These are phyloP conservation scores for Ustilago tritici DNA, from an alignment of 1,284 basidiomycete species.

Conservation along the genomic window DNA sequence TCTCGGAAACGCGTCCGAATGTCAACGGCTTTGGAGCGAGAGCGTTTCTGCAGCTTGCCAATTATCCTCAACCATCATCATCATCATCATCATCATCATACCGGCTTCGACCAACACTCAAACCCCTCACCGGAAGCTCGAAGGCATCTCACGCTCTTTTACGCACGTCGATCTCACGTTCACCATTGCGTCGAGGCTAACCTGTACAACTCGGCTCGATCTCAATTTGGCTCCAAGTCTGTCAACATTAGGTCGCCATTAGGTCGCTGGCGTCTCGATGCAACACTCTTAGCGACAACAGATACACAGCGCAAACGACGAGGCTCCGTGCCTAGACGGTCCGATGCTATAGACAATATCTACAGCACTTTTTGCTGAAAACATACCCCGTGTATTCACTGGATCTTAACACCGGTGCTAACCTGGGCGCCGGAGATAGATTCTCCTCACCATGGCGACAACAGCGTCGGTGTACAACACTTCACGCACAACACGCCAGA, in stretches of 20 bases:
- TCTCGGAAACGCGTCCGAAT: slow-evolving; percentile 25
- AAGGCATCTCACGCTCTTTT: neutral
- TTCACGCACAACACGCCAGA: slow-evolving; percentile 65
- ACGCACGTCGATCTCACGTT: no score
- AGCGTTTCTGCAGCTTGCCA: slow-evolving; percentile 26
- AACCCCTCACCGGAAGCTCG: neutral
- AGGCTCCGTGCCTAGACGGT: neutral
- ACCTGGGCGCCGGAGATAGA: neutral
- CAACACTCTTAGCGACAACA: neutral
- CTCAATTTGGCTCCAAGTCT: no score
- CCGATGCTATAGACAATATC: neutral
- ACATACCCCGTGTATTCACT: neutral
- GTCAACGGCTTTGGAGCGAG: neutral
- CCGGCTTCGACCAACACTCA: neutral
- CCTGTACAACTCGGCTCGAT: no score
- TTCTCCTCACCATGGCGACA: slow-evolving; percentile 57
- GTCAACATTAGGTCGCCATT: no score
- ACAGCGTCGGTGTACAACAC: slow-evolving; percentile 67
- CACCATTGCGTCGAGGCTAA: no score
- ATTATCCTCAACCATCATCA: slow-evolving; percentile 7
- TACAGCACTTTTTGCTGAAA: neutral
- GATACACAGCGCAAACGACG: neutral
- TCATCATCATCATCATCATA: slow-evolving; percentile 7
- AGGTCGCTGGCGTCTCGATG: neutral
- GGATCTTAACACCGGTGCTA: neutral